phyloP scores from a whole-genome alignment of 2,329 filamentous ascomycete species.

The Beauveria sp. region DNA sequence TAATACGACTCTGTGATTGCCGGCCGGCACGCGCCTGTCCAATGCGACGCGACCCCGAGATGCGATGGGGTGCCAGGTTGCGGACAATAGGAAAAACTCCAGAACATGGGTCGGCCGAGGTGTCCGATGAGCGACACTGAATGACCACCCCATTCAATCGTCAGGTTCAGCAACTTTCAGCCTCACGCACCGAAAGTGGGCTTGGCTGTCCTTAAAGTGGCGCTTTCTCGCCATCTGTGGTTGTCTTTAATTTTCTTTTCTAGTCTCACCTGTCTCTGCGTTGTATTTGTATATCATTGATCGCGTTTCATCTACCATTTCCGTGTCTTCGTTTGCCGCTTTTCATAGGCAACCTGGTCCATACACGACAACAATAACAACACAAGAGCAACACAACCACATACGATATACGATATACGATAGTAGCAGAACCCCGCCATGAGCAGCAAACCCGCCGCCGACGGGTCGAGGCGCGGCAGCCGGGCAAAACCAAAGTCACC shows the following conservation, averaged over 20 bases:
- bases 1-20: not conserved
- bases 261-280: not conserved
- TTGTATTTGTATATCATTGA: not conserved
- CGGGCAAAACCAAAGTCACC: conserved; percentile 1
- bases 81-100: conserved; percentile 4
- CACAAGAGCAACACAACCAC: not conserved
- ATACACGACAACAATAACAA: not conserved
- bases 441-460: not conserved
- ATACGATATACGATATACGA: not conserved
- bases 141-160: conserved; percentile 3
- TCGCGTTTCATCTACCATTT: not conserved
- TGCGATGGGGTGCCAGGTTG: not conserved
- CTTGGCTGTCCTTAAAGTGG: conserved; percentile 5
- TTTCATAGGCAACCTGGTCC: not conserved
- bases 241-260: not conserved
- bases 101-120: not conserved
- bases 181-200: conserved; percentile 8
- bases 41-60: not conserved
- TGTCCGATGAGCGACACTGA: not conserved
- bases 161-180: conserved; percentile 10
- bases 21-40: not conserved
- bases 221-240: conserved; percentile 1
- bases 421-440: not conserved
- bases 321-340: not conserved
- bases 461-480: not conserved